Base-by-base conservation (phyloP, 2,329 filamentous ascomycete species). In the Microdochium paspali region DNA sequence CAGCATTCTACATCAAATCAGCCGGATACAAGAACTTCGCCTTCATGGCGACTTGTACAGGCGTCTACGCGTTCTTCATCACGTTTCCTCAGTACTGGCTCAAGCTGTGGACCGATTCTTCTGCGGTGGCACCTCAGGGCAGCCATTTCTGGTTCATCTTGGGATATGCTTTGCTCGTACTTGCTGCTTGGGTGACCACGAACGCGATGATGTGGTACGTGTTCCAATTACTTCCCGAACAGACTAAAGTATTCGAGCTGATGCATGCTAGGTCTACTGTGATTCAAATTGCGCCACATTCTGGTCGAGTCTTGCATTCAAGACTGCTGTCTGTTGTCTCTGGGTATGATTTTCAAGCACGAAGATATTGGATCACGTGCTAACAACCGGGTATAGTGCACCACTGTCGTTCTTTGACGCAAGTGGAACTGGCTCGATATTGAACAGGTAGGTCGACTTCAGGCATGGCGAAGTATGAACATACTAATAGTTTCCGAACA, bases 101-200 rank as follows among this genome's bases (percentile, higher is more conserved):
- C 0, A 63, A 67, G 44, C 53, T 58, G 45, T 71, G 68, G 68
- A 68, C 66, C 0, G 62, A 67, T 24, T 54, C n/a, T n/a, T n/a
- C n/a, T n/a, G n/a, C n/a, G n/a, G n/a, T n/a, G n/a, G n/a, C 53
- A 10, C 47, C 48, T 2, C 48, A 26, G 2, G 50, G 48, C 1
- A 45, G 55, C 21, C 54, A 58, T 0, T 18, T 49, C 12, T 58
- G 66, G 15, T 72, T 67, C 26, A 59, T 63, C 5, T n/a, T 39
- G 3, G 69, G 67, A 0, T 72, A 67, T 35, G 40, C 66, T 0
- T 13, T 61, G 2, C 44, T 70, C 4, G 52, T 65, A 1, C 15
- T 65, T 2, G 49, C 68, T 4, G 60, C 69, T 0, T 69, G 67
- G 61, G 13, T 56, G 2, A 57, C 60, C 1, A 71, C 69, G 1